phyloP scores from a whole-genome alignment of 225 moss, liverwort and hornwort genomes.

The Pleurozium schreberi region DNA sequence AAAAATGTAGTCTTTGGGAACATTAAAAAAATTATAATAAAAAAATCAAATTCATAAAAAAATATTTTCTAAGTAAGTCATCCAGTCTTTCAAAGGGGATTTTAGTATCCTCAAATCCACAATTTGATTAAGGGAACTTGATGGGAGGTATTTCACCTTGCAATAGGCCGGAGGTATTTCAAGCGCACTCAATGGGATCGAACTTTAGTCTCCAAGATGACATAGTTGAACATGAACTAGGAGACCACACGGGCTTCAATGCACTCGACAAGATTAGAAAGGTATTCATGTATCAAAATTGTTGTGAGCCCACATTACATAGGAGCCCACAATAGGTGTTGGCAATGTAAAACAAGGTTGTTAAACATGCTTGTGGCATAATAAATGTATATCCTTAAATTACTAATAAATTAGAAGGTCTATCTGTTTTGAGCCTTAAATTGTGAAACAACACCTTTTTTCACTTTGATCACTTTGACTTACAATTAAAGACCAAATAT shows the following conservation, averaged over 20 bases:
- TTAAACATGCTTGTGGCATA: no score
- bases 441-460: no score
- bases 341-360: no score
- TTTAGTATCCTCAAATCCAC: neutral
- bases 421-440: no score
- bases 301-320: accelerated
- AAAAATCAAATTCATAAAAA: neutral
- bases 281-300: neutral
- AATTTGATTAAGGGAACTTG: neutral
- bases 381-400: no score
- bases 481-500: no score
- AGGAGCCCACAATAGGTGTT: no score
- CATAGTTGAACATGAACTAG: neutral
- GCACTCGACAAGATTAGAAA: accelerated
- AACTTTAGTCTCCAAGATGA: neutral
- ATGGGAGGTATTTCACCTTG: neutral
- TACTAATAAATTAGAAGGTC: no score
- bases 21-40: neutral
- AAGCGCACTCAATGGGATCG: accelerated
- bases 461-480: no score
- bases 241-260: neutral
- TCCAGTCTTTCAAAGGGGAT: accelerated
- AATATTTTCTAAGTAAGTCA: neutral
- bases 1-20: neutral
- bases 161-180: accelerated